Conservation (phyloP, 1,139 yeast genomes). For the Saccharomycopsis hybrid region DNA sequence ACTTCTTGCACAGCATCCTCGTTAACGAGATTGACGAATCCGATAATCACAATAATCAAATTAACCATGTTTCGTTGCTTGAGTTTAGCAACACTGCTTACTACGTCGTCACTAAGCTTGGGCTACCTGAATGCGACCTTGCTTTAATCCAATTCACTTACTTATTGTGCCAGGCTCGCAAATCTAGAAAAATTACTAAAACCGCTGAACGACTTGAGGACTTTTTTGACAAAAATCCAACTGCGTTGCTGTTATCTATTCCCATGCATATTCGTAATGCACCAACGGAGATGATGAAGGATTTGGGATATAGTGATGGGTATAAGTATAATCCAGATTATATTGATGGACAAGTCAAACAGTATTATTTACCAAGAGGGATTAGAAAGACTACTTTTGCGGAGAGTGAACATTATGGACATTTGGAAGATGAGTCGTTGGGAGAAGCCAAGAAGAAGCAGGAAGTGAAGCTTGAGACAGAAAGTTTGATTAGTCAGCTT, state of each 20-base stretch:
- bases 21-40: constrained; percentile 13
- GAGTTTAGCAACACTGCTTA: constrained; percentile 85
- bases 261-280: constrained; percentile 89
- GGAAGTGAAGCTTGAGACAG: no score
- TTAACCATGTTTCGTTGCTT: constrained; percentile 38
- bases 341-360: constrained; percentile 64
- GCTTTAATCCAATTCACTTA: constrained; percentile 90
- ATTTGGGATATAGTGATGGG: constrained; percentile 74
- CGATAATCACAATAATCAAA: background rate
- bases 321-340: constrained; percentile 86
- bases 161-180: constrained; percentile 76
- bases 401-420: background rate
- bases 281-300: constrained; percentile 85
- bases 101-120: constrained; percentile 86
- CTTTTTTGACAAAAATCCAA: constrained; percentile 52
- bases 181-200: constrained; percentile 77
- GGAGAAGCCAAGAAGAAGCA: no score
- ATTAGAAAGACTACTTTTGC: constrained; percentile 26
- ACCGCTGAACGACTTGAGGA: constrained; percentile 66
- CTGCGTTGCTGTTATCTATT: constrained; percentile 37
- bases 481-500: no score
- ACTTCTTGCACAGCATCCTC: constrained; percentile 15
- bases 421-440: background rate
- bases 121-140: constrained; percentile 93
- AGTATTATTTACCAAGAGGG: constrained; percentile 60